phyloP scores from a whole-genome alignment of 768 basidiomycete genomes.

The Amanita molliuscula region DNA sequence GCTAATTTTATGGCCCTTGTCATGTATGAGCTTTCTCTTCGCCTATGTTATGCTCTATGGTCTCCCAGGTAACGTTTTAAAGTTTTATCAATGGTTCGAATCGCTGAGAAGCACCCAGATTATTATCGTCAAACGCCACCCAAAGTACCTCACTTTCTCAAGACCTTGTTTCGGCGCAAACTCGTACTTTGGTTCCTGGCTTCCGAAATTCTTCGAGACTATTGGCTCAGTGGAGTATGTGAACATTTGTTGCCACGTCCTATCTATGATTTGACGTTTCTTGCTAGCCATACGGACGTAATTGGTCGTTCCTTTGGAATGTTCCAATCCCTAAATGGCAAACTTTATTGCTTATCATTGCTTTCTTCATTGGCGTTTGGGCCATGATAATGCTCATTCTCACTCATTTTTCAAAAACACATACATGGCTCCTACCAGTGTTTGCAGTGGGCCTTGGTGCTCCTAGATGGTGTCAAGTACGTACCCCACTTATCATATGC shows the following conservation, averaged over 20 bases:
- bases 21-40: conserved; percentile 66
- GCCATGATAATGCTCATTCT: conserved; percentile 60
- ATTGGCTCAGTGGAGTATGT: conserved; percentile 82
- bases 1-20: conserved; percentile 71
- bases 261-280: conserved; percentile 5
- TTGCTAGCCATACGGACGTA: conserved; percentile 76
- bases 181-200: conserved; percentile 93
- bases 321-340: conserved; percentile 77
- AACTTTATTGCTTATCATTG: conserved; percentile 65
- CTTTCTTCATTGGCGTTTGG: conserved; percentile 89
- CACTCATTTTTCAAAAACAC: conserved; percentile 83
- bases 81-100: background rate
- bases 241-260: background rate
- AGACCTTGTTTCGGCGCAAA: conserved; percentile 82
- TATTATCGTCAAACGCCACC: conserved; percentile 91
- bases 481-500: conserved; percentile 5
- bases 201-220: conserved; percentile 85
- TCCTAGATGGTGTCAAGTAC: conserved; percentile 88
- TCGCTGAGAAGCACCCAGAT: conserved; percentile 30
- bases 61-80: conserved; percentile 54
- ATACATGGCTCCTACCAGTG: conserved; percentile 91
- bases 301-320: conserved; percentile 91
- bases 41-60: conserved; percentile 80
- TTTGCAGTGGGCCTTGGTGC: conserved; percentile 94
- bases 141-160: conserved; percentile 88